These are phyloP conservation scores for Stentor roeselii DNA, from an alignment of 73 alveolate species.

Conservation along the genomic window DNA sequence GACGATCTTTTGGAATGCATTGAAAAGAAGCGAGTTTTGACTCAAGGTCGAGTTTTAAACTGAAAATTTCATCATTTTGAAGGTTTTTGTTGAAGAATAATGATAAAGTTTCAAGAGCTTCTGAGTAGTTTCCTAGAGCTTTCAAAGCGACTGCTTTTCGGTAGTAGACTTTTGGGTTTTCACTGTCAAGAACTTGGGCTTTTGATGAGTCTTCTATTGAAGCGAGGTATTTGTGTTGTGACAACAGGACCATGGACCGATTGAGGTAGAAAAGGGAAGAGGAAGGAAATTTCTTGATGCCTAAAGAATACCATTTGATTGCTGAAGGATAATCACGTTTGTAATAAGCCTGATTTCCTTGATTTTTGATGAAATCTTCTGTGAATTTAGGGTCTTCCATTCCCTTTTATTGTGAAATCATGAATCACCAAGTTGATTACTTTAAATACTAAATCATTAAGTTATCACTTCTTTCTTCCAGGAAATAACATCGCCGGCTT, in stretches of 20 bases:
- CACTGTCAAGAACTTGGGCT: neutral
- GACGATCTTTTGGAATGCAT: constrained; percentile 27
- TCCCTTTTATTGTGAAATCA: no score
- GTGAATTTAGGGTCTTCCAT: no score
- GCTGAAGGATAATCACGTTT: constrained; percentile 1
- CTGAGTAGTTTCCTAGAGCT: neutral
- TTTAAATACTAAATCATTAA: no score
- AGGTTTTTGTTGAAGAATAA: neutral
- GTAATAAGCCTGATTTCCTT: neutral
- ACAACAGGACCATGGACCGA: neutral
- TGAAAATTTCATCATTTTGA: neutral
- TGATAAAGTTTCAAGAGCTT: neutral
- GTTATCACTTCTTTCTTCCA: no score
- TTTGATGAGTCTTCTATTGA: neutral
- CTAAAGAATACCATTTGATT: neutral
- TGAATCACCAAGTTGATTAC: no score
- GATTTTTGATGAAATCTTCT: no score
- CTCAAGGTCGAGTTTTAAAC: neutral
- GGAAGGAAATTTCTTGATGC: neutral
- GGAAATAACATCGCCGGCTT: no score
- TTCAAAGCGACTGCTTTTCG: constrained; percentile 1
- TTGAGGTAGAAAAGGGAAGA: neutral
- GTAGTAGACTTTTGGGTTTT: neutral
- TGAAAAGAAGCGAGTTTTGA: neutral
- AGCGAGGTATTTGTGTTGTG: neutral